Conservation (phyloP, 805 yeast species). For the Kazachstania bromeliacearum region DNA sequence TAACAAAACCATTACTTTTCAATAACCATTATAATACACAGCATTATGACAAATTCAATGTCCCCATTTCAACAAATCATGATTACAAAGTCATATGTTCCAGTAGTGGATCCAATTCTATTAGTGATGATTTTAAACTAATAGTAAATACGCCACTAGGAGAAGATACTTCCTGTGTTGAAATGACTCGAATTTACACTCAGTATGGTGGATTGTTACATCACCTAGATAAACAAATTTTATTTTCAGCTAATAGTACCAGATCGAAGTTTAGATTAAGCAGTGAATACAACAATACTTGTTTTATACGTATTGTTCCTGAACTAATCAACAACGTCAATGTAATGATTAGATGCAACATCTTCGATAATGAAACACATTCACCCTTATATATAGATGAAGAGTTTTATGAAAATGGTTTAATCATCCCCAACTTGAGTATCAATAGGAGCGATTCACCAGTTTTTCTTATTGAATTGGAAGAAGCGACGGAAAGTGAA, state of each 20-base stretch:
- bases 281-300: slow-evolving; percentile 3
- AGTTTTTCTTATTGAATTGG: slow-evolving; percentile 15
- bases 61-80: slow-evolving; percentile 15
- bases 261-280: slow-evolving; percentile 8
- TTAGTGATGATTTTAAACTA: slow-evolving; percentile 6
- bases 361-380: slow-evolving; percentile 15
- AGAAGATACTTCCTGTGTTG: not conserved
- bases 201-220: slow-evolving; percentile 20
- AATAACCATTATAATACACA: slow-evolving; percentile 9
- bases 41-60: slow-evolving; percentile 5
- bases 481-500: slow-evolving; percentile 2
- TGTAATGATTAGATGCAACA: slow-evolving; percentile 12
- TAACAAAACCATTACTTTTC: slow-evolving; percentile 16
- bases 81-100: slow-evolving; percentile 20
- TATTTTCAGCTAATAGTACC: slow-evolving; percentile 7
- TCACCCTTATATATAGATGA: slow-evolving; percentile 7
- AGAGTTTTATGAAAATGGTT: slow-evolving; percentile 9
- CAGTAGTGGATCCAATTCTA: slow-evolving; percentile 1
- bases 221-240: slow-evolving; percentile 7
- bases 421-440: slow-evolving; percentile 12
- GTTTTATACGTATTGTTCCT: slow-evolving; percentile 18
- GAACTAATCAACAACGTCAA: not conserved
- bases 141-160: not conserved
- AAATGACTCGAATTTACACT: slow-evolving; percentile 8
- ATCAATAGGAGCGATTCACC: slow-evolving; percentile 3